Base-by-base conservation (phyloP, 805 yeast species). In the Middelhovenomyces tepae region DNA sequence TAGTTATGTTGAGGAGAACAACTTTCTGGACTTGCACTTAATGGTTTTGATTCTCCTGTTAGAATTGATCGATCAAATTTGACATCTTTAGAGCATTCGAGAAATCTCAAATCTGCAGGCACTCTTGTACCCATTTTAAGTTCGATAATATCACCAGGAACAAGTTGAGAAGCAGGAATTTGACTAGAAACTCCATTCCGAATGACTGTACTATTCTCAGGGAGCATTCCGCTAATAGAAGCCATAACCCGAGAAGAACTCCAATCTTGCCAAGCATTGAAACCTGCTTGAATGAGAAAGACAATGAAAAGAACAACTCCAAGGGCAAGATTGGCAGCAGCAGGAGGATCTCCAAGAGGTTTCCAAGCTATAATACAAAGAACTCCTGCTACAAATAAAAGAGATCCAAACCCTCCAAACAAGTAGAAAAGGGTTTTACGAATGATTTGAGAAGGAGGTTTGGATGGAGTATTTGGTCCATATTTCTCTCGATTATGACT, bases 301-400 rank as follows among this genome's bases (percentile, higher is more conserved):
- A 64, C 63, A 7, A 50, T 40, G 11, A 65, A 47, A 27, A 66
- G 46, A 8, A 65, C 54, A 28, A 61, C 47, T 24, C 68, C 70
- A 23, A 64, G 53, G 14, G 56, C 60, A 33, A 66, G 47, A 43
- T 67, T 66, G 2, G 71, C 58, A 10, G 50, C 36, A 0, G 59
- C 57, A 4, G 70, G 70, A 16, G 72, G 71, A 20, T 64, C 46
- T 7, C 71, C 71, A 31, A 67, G 51, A 3, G 71, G 71, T 37
- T 64, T 65, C 65, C 69, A 67, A 16, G 60, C 46, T 16, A 67
- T 42, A 28, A 58, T 48, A 38, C 63, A 61, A 17, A 67, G 52
- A 4, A 65, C 43, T 35, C 67, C 69, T 36, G 61, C 66, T 25
- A 49, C 43, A 24, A 64, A 42, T 24, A 67, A 47, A 27, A 67